Evolutionary conservation across 495 filamentous ascomycete species (phyloP).

Genomic region (Clavariopsis aquatica): DNA sequence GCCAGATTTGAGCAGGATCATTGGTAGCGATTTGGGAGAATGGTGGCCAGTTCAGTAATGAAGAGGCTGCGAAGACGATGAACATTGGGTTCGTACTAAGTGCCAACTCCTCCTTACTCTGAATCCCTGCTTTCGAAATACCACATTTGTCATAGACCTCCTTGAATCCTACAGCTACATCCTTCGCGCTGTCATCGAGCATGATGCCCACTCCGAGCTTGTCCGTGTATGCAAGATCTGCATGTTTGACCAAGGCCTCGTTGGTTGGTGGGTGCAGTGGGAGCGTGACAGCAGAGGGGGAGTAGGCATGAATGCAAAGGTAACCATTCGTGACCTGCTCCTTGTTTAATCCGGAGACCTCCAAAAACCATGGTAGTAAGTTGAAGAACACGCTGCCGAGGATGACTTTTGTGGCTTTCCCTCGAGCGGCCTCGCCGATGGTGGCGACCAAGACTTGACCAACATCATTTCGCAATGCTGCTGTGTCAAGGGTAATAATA

Average conservation of each 20-base stretch:
- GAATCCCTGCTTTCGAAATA: background rate
- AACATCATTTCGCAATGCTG: background rate
- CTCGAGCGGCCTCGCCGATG: background rate
- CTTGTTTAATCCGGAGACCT: background rate
- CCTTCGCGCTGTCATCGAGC: background rate
- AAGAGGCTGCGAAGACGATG: background rate
- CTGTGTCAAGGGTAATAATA: background rate
- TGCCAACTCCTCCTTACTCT: background rate
- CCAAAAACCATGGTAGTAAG: background rate
- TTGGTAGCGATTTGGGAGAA: background rate
- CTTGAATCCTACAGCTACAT: background rate
- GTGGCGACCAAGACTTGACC: background rate
- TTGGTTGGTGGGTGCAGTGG: background rate
- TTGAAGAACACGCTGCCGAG: background rate
- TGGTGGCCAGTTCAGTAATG: background rate
- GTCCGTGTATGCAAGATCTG: background rate
- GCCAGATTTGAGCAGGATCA: background rate
- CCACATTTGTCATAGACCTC: background rate
- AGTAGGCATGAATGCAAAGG: background rate
- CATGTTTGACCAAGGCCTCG: background rate
- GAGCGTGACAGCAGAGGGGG: background rate
- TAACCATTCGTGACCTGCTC: background rate
- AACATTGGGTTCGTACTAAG: background rate
- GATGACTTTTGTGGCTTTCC: background rate
- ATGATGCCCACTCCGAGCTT: background rate